phyloP scores from a whole-genome alignment of 2,329 filamentous ascomycete genomes.

The Drechslerella stenobrocha region DNA sequence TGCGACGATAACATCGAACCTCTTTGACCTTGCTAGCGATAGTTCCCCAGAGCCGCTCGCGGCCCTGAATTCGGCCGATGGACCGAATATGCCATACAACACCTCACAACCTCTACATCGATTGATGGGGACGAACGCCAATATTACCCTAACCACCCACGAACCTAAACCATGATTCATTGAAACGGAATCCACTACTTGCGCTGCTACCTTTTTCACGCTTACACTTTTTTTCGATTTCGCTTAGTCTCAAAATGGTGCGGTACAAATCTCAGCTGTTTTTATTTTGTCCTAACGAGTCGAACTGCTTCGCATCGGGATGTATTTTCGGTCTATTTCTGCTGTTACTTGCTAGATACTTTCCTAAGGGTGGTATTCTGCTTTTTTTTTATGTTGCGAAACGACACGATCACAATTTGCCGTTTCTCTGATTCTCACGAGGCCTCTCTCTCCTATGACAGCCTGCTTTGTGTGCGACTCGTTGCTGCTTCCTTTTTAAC shows the following conservation, averaged over 20 bases:
- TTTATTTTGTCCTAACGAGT: slow-evolving; percentile 32
- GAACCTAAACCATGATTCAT: slow-evolving; percentile 26
- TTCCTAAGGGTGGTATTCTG: slow-evolving; percentile 42
- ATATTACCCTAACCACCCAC: background rate
- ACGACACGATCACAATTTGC: slow-evolving; percentile 44
- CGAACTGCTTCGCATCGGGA: slow-evolving; percentile 24
- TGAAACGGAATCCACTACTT: slow-evolving; percentile 17
- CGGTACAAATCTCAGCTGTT: slow-evolving; percentile 31
- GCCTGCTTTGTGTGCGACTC: slow-evolving; percentile 15
- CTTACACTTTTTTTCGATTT: slow-evolving; percentile 2
- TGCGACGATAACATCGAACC: background rate
- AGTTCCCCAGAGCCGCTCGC: background rate
- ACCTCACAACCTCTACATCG: background rate
- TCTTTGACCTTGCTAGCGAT: background rate
- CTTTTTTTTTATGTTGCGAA: slow-evolving; percentile 33
- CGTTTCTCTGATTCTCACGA: slow-evolving; percentile 42
- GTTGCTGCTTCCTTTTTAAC: slow-evolving; percentile 17
- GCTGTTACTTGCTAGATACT: slow-evolving; percentile 31
- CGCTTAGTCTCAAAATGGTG: slow-evolving; percentile 37
- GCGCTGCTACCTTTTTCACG: slow-evolving; percentile 3
- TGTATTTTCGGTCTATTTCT: slow-evolving; percentile 7
- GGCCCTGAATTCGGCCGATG: too few species aligned
- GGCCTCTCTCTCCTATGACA: slow-evolving; percentile 14
- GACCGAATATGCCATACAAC: too few species aligned
- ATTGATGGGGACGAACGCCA: background rate